Evolutionary conservation across 495 filamentous ascomycete species (phyloP).

Genomic region (Penicillium simplicissimum): DNA sequence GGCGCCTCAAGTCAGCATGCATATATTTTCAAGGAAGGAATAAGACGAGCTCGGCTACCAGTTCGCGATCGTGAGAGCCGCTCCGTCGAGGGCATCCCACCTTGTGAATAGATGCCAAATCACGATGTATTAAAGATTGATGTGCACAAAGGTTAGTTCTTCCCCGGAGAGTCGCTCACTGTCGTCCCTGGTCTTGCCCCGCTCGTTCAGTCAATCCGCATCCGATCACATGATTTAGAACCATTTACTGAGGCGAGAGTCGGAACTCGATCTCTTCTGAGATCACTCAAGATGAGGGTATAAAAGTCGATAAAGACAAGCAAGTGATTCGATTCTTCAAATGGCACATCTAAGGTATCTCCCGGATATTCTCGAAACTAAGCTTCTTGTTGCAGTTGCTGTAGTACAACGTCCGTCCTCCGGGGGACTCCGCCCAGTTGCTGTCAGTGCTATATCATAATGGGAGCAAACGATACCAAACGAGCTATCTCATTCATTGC

Average conservation of each 20-base stretch:
- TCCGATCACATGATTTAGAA: conserved; percentile 5
- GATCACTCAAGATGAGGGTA: no score
- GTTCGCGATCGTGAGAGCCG: conserved; percentile 25
- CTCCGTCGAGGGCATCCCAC: conserved; percentile 21
- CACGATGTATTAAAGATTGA: background rate
- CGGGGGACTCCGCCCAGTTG: no score
- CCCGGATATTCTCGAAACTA: background rate
- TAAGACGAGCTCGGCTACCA: conserved; percentile 13
- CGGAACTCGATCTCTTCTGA: background rate
- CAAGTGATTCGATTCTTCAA: background rate
- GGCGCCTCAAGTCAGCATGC: conserved; percentile 4
- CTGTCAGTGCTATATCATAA: no score
- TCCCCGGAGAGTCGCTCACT: background rate
- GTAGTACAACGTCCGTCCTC: background rate
- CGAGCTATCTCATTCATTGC: no score
- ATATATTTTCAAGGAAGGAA: background rate
- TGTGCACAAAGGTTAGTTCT: background rate
- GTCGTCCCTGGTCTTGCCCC: background rate
- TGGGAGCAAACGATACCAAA: background rate
- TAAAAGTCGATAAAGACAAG: background rate
- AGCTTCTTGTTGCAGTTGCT: background rate
- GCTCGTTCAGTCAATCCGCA: background rate
- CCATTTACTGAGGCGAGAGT: background rate
- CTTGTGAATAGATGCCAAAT: background rate
- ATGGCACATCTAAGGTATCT: background rate